Evolutionary conservation across 257 asterid genomes (phyloP), one percentile per base, ranked within the genome.

Genomic region (Anisodus tanguticus): DNA sequence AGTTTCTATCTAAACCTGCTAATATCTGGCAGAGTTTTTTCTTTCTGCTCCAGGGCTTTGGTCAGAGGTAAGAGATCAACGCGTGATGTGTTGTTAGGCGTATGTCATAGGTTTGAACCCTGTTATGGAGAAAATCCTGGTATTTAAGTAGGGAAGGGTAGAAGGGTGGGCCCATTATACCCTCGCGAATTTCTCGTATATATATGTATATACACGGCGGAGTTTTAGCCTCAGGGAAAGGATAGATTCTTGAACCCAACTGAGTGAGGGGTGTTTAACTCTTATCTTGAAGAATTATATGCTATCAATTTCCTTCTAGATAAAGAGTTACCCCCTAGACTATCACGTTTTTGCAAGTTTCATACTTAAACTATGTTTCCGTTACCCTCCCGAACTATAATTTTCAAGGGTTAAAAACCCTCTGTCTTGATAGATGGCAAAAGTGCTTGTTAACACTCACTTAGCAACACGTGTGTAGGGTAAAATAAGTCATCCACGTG

Each of bases 271-370:
- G 22, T 66, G 71, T 43, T 66, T 31, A 66, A 66, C 43, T 66
- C 9, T 66, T 66, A 31, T 66, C 71, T 15, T 66, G 71, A 66
- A 63, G 69, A 63, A 63, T 63, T 66, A 11, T 66, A 31, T 66
- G 45, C 71, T 66, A 26, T 15, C 45, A 31, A 8, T 5, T 66
- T 66, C 45, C 45, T 66, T 15, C 71, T 66, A 31, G 31, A 60
- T 60, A 60, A n/a, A 60, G 35, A 59, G 67, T 60, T 60, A 3
- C 35, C 70, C 2, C 70, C 70, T 63, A 63, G 4, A 22, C 41
- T 19, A 26, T 19, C 41, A 59, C 9, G 6, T 6, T n/a, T 6
- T 17, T 59, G 66, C 31, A 16, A 59, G 66, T 58, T 58, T 15
- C 26, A 58, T 58, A 17, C 17, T 58, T 58, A 5, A 58, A 58